Percentiles rank a stretch among this genome's conserved stretches.
Conservation (phyloP, 2,329 filamentous ascomycete species). For the Lithohypha guttulata region DNA sequence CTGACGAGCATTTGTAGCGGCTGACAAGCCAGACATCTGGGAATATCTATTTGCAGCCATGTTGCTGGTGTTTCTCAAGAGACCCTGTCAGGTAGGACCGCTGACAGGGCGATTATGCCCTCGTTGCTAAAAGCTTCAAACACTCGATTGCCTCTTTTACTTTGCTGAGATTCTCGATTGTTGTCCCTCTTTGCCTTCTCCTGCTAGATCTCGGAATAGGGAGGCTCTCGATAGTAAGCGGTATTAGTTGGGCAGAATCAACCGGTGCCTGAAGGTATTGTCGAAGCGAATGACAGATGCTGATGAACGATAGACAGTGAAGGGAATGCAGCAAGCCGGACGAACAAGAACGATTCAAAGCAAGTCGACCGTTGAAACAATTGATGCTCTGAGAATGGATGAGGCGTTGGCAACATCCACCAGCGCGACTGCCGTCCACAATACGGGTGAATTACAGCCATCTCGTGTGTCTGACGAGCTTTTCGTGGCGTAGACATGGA, state of each 20-base stretch:
- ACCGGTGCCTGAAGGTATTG: too few species aligned
- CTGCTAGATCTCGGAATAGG: neutral
- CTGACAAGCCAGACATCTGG: conserved; percentile 50
- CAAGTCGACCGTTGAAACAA: conserved; percentile 2
- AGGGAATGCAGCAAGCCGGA: conserved; percentile 1
- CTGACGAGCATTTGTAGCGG: conserved; percentile 45
- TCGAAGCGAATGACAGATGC: conserved; percentile 7
- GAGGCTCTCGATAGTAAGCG: neutral
- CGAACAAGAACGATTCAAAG: conserved; percentile 1
- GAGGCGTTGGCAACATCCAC: too few species aligned
- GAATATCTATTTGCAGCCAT: conserved; percentile 55
- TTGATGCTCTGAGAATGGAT: too few species aligned
- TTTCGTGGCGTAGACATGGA: conserved; percentile 4
- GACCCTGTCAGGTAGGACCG: conserved; percentile 14
- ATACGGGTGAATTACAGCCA: conserved; percentile 2
- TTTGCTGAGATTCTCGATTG: too few species aligned
- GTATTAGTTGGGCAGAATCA: too few species aligned
- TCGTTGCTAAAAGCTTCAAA: too few species aligned
- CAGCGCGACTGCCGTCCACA: neutral
- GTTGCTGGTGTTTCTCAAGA: conserved; percentile 10
- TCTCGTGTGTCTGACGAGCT: too few species aligned
- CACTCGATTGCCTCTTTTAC: too few species aligned
- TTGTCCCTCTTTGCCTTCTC: neutral
- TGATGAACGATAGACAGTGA: conserved; percentile 8
- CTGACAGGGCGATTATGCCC: conserved; percentile 19